Evolutionary conservation across 129 eudicot species (phyloP).

Genomic region (Arctium minus): DNA sequence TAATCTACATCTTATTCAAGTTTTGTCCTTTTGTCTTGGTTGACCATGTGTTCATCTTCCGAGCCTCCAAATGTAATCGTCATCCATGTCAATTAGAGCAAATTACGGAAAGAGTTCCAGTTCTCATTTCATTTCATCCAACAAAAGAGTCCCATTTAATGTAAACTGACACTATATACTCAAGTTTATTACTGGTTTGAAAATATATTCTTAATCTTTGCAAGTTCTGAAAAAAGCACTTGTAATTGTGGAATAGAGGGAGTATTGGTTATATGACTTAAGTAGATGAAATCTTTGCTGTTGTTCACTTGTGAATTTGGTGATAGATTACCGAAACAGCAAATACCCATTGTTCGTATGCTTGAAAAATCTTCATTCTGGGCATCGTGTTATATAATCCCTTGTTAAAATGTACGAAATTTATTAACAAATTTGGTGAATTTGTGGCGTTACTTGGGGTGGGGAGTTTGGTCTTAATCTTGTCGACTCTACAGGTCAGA

Average conservation of each 20-base stretch:
- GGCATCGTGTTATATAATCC: not conserved
- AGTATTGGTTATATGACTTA: not conserved
- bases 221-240: not conserved
- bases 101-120: not conserved
- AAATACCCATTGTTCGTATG: not conserved
- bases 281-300: not conserved
- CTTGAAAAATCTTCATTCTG: not conserved
- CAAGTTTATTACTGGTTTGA: not conserved
- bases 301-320: not conserved
- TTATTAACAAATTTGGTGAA: not conserved
- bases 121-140: not conserved
- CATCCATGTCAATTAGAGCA: not conserved
- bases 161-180: not conserved
- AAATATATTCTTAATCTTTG: not conserved
- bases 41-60: no score
- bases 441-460: not conserved
- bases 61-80: no score
- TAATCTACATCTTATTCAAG: no score
- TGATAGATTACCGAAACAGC: not conserved
- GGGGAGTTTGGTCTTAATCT: not conserved
- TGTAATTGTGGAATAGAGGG: not conserved
- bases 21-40: no score
- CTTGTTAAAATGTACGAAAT: not conserved
- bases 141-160: not conserved
- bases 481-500: constrained; percentile 47